Percentiles rank a stretch among this genome's conserved stretches.
These are phyloP conservation scores for Brassica nigra DNA, from an alignment of 345 rosid genomes.

Conservation along the genomic window DNA sequence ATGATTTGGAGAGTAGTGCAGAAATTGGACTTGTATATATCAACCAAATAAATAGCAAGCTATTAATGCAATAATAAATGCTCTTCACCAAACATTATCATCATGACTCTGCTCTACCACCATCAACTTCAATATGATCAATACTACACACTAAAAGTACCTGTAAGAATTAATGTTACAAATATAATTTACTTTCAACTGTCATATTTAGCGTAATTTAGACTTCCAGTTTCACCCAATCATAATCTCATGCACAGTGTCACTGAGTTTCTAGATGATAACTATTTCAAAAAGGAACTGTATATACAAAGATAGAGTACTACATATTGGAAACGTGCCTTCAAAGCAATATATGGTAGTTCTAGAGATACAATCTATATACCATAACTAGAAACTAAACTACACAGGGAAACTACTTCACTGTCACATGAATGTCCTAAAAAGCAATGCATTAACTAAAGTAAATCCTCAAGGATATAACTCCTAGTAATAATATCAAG, in stretches of 20 bases:
- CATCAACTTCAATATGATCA: constrained; percentile 31
- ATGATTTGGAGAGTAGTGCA: constrained; percentile 40
- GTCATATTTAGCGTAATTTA: neutral
- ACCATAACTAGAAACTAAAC: constrained; percentile 32
- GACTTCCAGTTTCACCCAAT: constrained; percentile 20
- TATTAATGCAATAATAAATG: constrained; percentile 42
- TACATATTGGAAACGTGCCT: constrained; percentile 14
- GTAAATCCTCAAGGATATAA: constrained; percentile 1
- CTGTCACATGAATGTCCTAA: constrained; percentile 34
- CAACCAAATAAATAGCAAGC: constrained; percentile 27
- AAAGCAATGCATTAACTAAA: constrained; percentile 15
- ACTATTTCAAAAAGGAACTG: neutral
- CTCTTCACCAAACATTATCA: constrained; percentile 42
- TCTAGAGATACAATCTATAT: constrained; percentile 23
- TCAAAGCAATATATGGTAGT: constrained; percentile 35
- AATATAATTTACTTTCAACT: neutral
- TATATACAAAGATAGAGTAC: neutral
- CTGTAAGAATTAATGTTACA: constrained; percentile 1
- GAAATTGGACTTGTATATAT: constrained; percentile 28
- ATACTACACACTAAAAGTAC: constrained; percentile 7
- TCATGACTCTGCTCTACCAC: constrained; percentile 36
- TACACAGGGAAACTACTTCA: constrained; percentile 31
- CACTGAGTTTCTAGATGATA: constrained; percentile 31
- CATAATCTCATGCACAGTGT: constrained; percentile 3
- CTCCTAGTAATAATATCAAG: neutral